A percentile compares a stretch with the other conserved stretches of the same genome.
These are phyloP conservation scores for Pachysandra terminalis DNA, from an alignment of 164 flowering plant genomes.

Conservation along the genomic window DNA sequence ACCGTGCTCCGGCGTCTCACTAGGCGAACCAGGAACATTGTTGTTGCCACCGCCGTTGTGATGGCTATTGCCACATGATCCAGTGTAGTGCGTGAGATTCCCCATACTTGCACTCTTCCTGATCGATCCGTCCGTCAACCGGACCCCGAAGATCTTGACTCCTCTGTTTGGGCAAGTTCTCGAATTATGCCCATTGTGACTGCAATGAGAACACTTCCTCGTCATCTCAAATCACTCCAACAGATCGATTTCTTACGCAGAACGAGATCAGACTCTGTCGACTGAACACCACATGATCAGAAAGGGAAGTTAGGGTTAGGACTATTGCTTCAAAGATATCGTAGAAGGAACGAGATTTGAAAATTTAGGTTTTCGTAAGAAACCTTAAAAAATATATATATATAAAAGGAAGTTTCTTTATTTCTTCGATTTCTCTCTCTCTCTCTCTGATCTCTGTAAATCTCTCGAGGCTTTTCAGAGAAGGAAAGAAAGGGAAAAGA, in stretches of 20 bases:
- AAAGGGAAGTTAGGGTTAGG: conserved; percentile 5
- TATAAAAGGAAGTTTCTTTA: background rate
- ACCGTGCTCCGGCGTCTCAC: conserved; percentile 52
- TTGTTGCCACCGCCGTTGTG: conserved; percentile 1
- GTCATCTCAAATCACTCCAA: conserved; percentile 40
- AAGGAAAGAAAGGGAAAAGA: too few relatives aligned
- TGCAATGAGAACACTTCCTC: conserved; percentile 83
- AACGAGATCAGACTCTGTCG: background rate
- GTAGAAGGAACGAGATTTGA: background rate
- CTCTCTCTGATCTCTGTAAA: too few relatives aligned
- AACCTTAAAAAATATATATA: too few relatives aligned
- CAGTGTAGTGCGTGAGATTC: conserved; percentile 59
- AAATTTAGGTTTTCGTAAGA: background rate
- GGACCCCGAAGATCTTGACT: conserved; percentile 83
- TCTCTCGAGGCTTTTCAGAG: too few relatives aligned
- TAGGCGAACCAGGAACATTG: conserved; percentile 46
- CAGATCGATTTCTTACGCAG: background rate
- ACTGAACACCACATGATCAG: background rate
- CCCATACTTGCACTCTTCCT: conserved; percentile 97
- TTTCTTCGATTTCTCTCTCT: too few relatives aligned
- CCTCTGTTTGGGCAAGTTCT: conserved; percentile 89
- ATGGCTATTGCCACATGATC: conserved; percentile 20
- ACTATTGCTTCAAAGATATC: background rate
- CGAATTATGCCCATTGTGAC: conserved; percentile 86
- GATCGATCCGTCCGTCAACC: conserved; percentile 79